Percentiles rank a stretch among this genome's conserved stretches.
phyloP scores from a whole-genome alignment of 2,329 filamentous ascomycete species.

The Pyricularia sp. region DNA sequence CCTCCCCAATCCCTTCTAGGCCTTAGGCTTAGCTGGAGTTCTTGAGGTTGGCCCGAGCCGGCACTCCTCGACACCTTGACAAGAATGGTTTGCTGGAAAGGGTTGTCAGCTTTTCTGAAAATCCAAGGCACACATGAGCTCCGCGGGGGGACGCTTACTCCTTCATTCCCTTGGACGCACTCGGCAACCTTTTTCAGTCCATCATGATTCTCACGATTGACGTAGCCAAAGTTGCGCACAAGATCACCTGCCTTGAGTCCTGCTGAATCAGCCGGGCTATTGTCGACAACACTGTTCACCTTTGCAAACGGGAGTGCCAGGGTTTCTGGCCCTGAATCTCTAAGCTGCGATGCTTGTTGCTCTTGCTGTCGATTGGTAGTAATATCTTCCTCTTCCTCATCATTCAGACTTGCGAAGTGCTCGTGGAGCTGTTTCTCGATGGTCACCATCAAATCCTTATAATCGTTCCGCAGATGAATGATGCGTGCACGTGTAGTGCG shows the following conservation, averaged over 20 bases:
- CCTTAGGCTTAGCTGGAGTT: conserved; percentile 55
- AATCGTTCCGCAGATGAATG: conserved; percentile 81
- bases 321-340: conserved; percentile 20
- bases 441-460: conserved; percentile 72
- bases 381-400: conserved; percentile 19
- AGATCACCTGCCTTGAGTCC: conserved; percentile 70
- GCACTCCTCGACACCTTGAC: conserved; percentile 47
- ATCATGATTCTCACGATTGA: conserved; percentile 77
- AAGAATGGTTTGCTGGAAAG: conserved; percentile 48
- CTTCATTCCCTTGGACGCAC: conserved; percentile 79
- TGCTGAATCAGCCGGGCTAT: conserved; percentile 70
- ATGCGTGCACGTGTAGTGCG: conserved; percentile 87
- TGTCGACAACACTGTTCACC: conserved; percentile 68
- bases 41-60: conserved; percentile 26
- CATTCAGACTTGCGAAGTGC: conserved; percentile 64
- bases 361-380: not conserved
- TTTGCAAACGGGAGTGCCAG: conserved; percentile 59
- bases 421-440: conserved; percentile 82
- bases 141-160: conserved; percentile 46
- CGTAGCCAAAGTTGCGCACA: conserved; percentile 74
- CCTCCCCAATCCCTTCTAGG: conserved; percentile 77
- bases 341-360: conserved; percentile 10
- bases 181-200: conserved; percentile 76
- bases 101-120: not conserved
- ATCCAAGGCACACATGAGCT: not conserved